Evolutionary conservation across 2,329 filamentous ascomycete species (phyloP), one percentile per base, ranked within the genome.

Genomic region (Fusarium multiceps): DNA sequence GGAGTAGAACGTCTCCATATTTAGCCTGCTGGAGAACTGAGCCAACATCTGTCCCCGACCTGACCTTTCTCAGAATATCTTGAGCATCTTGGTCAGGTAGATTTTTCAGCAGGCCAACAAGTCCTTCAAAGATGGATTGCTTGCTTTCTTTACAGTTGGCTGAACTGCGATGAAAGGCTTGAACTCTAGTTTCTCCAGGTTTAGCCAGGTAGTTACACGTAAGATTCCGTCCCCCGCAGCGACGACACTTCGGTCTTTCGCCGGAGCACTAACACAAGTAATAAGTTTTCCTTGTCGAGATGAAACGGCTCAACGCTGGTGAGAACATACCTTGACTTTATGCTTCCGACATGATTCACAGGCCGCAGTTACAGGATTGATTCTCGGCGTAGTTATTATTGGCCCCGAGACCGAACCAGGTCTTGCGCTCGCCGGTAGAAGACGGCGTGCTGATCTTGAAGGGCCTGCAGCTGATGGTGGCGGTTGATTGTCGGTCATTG

Each of bases 1-100:
- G 80, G 7, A 83, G 62, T 6, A 83, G 64, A 7, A 80, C 30
- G 58, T 81, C 76, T 11, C 81, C 82, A 21, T 76, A 75, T 43
- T 72, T 75, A 46, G 80, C 73, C 28, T 80, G 78, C 16, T 73
- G 77, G 6, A 82, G 34, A 20, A 83, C 73, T 2, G 76, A 69
- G 6, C 30, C 56, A 4, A 74, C 62, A 41, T 80, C 78, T 8
- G 71, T 66, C 7, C 80, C 81, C 3, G 73, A 62, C n/a, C 81
- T 74, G 14, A 83, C 76, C n/a, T 74, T 76, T 7, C 68, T 68
- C 6, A 82, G 63, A 16, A 83, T 66, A 20, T 76, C 74, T 7
- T 74, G 63, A 21, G 80, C 80, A 18, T 82, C 80, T 8, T 59
- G 37, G 2, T 79, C 64, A 1, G 75, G 71, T 2, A 74, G 32